Evolutionary conservation across 805 yeast species (phyloP), one percentile per base, ranked within the genome.

Genomic region (Ogataea sp.): DNA sequence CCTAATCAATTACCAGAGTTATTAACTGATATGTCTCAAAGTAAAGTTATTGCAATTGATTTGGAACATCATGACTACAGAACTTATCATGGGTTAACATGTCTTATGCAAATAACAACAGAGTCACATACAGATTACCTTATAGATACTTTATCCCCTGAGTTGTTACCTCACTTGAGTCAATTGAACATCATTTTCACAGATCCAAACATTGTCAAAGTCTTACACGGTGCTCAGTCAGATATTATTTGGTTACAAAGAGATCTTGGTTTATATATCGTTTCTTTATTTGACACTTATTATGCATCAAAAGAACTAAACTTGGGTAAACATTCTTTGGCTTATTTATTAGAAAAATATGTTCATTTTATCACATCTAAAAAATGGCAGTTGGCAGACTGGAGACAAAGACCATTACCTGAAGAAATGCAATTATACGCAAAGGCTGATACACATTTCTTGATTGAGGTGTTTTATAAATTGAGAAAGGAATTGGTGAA

Each of bases 181-280:
- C 59, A 60, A 1, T 63, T 93, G 40, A 93, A 93, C 61, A 67
- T 64, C 33, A 75, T 90, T 1, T 87, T 90, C 47, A 73, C 97
- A 2, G 67, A 93, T 59, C 97, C 97, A 0, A 49, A 62, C 5
- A 79, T 90, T 25, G 66, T 86, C 23, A 93, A 93, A 55, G 94
- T 93, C 1, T 78, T 93, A 48, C 99, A 93, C 58, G 99, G 99
- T 44, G 96, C 98, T 0, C 80, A 77, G 49, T 88, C 87, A 95
- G 99, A 93, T 67, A 83, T 93, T 4, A 80, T 87, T 34, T 93
- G 99, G 99, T 67, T 93, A 27, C 99, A 93, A 64, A 70, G 97
- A 46, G 98, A 93, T 55, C 69, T 93, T 40, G 99, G 99, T 0
- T 59, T 93, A 9, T 93, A 93, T 52, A 64, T 93, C 6, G 98